Conservation (phyloP, 768 basidiomycete genomes). For the Phylloporus scabripes region DNA sequence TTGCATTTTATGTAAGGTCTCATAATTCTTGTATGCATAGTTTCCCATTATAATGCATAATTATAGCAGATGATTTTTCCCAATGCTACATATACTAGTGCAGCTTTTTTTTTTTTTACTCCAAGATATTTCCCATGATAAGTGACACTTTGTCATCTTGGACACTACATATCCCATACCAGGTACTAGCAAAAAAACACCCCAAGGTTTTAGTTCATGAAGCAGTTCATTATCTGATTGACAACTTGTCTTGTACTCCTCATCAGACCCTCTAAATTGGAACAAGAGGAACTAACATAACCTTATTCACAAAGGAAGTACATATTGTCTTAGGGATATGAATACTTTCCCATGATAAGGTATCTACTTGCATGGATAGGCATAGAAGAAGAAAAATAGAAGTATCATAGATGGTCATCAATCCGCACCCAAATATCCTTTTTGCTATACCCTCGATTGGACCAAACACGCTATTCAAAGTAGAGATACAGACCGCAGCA, state of each 20-base stretch:
- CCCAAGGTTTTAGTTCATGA: no score
- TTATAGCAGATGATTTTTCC: no score
- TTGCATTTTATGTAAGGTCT: no score
- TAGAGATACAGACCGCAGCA: not conserved
- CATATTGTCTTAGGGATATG: not conserved
- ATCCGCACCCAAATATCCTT: not conserved
- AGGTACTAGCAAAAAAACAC: not conserved
- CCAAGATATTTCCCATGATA: conserved; percentile 21
- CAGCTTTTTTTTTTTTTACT: conserved; percentile 29
- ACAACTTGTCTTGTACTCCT: no score
- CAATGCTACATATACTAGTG: no score
- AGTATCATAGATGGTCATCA: not conserved
- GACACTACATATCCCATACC: conserved; percentile 15
- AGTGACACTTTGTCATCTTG: conserved; percentile 30
- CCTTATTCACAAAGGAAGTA: no score
- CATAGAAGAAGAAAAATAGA: not conserved
- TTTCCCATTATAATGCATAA: no score
- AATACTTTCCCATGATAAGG: not conserved
- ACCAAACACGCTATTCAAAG: not conserved
- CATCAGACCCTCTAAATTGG: no score
- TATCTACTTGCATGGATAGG: not conserved
- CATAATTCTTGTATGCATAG: no score
- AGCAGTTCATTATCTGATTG: no score
- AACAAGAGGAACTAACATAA: no score
- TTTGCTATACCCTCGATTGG: not conserved